A percentile compares a stretch with the other conserved stretches of the same genome.
Conservation (phyloP, 2,329 filamentous ascomycete genomes). For the Microdochium trichocladiopsis region DNA sequence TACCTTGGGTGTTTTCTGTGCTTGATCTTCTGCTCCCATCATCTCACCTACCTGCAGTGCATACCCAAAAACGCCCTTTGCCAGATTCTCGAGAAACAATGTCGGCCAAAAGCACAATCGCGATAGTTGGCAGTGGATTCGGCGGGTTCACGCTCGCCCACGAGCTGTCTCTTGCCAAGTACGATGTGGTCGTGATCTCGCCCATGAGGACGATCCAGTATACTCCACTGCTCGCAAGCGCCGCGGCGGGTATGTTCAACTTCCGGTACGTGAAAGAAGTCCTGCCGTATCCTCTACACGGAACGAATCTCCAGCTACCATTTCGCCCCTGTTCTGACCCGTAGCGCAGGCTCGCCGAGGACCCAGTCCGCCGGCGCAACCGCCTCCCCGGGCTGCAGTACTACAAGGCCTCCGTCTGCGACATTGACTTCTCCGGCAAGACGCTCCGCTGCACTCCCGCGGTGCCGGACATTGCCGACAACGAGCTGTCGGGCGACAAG, state of each 20-base stretch:
- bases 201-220: constrained; percentile 32
- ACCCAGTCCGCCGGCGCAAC: constrained; percentile 28
- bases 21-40: too few species aligned
- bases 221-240: constrained; percentile 35
- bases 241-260: constrained; percentile 34
- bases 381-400: constrained; percentile 18
- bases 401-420: constrained; percentile 29
- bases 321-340: background rate
- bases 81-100: background rate
- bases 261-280: constrained; percentile 16
- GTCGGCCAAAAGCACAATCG: constrained; percentile 5
- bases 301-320: background rate
- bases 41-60: too few species aligned
- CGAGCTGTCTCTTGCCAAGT: constrained; percentile 23
- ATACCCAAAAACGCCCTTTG: background rate
- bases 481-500: constrained; percentile 3
- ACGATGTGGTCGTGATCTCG: constrained; percentile 30
- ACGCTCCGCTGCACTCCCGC: constrained; percentile 23
- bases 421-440: constrained; percentile 26
- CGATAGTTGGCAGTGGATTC: constrained; percentile 30
- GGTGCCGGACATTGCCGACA: constrained; percentile 18
- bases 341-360: constrained; percentile 25
- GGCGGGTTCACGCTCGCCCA: constrained; percentile 29
- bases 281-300: background rate
- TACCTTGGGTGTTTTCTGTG: too few species aligned